A percentile compares a stretch with the other conserved stretches of the same genome.
phyloP scores from a whole-genome alignment of 2,329 filamentous ascomycete genomes.

The Paracorniculantispora psalliotae region DNA sequence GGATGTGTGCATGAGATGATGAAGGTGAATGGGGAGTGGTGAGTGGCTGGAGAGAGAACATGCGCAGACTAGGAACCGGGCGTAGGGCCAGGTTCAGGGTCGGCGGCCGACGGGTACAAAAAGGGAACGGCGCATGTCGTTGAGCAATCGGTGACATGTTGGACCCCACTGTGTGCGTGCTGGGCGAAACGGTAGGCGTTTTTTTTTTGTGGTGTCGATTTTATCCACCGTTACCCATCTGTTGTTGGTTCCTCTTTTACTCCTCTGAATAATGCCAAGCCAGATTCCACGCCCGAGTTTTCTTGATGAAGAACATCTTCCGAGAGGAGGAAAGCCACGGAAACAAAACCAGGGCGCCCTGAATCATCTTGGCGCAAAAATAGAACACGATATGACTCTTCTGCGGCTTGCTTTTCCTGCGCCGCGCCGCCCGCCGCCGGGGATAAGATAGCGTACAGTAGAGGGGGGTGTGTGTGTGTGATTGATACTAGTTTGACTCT shows the following conservation, averaged over 20 bases:
- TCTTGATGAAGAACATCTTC: too few species aligned
- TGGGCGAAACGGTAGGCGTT: neutral
- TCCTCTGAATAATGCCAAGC: neutral
- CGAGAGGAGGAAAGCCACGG: too few species aligned
- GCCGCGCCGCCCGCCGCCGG: neutral
- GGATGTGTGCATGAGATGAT: too few species aligned
- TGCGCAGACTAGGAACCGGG: neutral
- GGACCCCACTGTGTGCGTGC: neutral
- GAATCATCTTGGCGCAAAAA: neutral
- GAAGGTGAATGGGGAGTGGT: too few species aligned
- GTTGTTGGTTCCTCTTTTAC: neutral
- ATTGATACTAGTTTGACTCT: neutral
- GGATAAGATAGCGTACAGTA: neutral
- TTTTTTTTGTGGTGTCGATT: neutral
- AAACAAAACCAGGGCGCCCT: too few species aligned
- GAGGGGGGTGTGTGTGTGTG: neutral
- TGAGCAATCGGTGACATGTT: neutral
- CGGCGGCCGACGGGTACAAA: neutral
- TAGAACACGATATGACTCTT: neutral
- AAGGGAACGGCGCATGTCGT: neutral
- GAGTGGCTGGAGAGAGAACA: neutral
- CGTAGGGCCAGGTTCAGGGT: neutral
- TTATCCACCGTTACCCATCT: neutral
- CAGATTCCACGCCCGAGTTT: neutral
- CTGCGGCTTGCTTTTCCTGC: neutral